Conservation (phyloP, 352 stramenopile species). For the Globisporangium alternatum region DNA sequence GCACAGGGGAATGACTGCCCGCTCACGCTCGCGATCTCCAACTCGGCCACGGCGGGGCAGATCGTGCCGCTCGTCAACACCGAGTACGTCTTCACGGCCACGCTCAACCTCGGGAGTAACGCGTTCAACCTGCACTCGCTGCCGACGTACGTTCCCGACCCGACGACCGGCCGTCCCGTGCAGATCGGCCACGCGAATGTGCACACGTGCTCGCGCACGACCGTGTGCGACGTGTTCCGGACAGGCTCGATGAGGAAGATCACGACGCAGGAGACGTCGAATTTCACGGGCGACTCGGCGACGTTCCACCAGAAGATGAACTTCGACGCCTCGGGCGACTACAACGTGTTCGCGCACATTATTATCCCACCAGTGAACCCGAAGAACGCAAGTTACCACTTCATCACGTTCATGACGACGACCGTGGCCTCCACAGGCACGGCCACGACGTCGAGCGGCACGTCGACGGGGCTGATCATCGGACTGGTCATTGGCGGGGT, state of each 20-base stretch:
- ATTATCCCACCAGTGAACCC: conserved; percentile 59
- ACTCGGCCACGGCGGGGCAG: conserved; percentile 34
- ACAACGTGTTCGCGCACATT: conserved; percentile 78
- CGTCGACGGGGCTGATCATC: conserved; percentile 43
- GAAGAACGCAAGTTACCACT: conserved; percentile 66
- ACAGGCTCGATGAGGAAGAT: conserved; percentile 66
- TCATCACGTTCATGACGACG: conserved; percentile 73
- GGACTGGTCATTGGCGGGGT: conserved; percentile 46
- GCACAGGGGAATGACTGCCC: conserved; percentile 46
- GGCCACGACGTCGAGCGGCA: conserved; percentile 17
- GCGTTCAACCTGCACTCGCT: conserved; percentile 62
- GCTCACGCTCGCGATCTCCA: conserved; percentile 46
- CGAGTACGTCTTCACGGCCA: conserved; percentile 74
- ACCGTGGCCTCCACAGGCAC: conserved; percentile 20
- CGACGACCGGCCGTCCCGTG: conserved; percentile 47
- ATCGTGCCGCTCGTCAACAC: conserved; percentile 33
- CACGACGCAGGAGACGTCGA: conserved; percentile 66
- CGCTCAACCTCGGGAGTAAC: conserved; percentile 68
- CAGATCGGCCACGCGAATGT: conserved; percentile 77
- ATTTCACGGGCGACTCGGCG: conserved; percentile 65
- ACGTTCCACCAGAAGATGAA: conserved; percentile 60
- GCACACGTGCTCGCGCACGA: conserved; percentile 65
- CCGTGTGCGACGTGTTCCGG: conserved; percentile 72
- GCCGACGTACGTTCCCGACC: conserved; percentile 51
- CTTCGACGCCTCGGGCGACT: conserved; percentile 44